These are phyloP conservation scores for Penicillium sp. DNA, from an alignment of 2,329 filamentous ascomycete genomes.

Conservation along the genomic window DNA sequence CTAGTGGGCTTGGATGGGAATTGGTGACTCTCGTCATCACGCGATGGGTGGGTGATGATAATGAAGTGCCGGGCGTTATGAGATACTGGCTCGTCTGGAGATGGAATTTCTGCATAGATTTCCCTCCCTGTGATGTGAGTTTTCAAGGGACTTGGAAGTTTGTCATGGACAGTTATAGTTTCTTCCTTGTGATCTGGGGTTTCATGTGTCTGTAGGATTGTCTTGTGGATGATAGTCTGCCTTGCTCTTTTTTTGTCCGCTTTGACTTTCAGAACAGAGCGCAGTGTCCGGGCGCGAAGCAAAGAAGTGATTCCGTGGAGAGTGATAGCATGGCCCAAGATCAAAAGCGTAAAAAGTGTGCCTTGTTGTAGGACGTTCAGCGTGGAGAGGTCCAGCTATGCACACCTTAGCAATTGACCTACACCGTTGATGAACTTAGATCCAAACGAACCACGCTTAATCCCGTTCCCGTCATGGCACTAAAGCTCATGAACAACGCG, in stretches of 20 bases:
- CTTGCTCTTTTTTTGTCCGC: background rate
- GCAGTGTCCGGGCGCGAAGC: slow-evolving; percentile 1
- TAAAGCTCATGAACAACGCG: slow-evolving; percentile 64
- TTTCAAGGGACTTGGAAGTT: background rate
- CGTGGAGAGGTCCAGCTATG: slow-evolving; percentile 51
- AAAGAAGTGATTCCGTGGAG: slow-evolving; percentile 45
- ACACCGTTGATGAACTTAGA: background rate
- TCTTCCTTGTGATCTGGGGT: background rate
- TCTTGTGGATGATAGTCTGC: background rate
- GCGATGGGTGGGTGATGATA: background rate
- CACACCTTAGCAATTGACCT: background rate
- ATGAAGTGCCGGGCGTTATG: background rate
- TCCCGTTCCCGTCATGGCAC: slow-evolving; percentile 67
- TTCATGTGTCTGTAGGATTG: background rate
- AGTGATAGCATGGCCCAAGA: slow-evolving; percentile 66
- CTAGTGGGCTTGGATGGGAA: background rate
- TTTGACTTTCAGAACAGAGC: background rate
- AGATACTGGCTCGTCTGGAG: background rate
- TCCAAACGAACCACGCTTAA: slow-evolving; percentile 57
- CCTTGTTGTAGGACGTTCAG: slow-evolving; percentile 69
- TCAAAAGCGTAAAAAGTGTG: slow-evolving; percentile 64
- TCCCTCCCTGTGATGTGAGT: slow-evolving; percentile 1
- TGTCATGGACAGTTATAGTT: background rate
- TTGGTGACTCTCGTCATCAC: background rate
- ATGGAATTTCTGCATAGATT: background rate